Percentiles rank a stretch among this genome's conserved stretches.
Conservation (phyloP, 78 protist species). For the Polysphondylium violaceum region DNA sequence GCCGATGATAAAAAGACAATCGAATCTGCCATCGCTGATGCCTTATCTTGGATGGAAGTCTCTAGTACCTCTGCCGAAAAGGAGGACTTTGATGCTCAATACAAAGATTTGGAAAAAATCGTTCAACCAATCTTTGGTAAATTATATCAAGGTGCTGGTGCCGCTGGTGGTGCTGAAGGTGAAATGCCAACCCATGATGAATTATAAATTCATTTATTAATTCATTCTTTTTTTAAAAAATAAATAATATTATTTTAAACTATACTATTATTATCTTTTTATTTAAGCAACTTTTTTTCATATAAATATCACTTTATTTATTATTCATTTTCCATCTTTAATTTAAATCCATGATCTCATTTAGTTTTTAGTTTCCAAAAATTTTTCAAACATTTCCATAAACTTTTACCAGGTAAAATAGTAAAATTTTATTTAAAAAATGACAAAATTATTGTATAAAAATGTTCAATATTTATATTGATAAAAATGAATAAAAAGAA, state of each 20-base stretch:
- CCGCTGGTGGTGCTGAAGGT: conserved; percentile 84
- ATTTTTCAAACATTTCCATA: too few species aligned
- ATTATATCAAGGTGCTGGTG: conserved; percentile 86
- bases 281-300: neutral
- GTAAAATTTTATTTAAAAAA: too few species aligned
- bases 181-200: conserved; percentile 93
- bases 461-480: too few species aligned
- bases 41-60: conserved; percentile 95
- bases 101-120: conserved; percentile 92
- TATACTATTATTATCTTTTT: too few species aligned
- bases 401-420: too few species aligned
- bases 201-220: conserved; percentile 71
- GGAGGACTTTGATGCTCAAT: conserved; percentile 97
- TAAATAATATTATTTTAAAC: neutral
- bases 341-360: too few species aligned
- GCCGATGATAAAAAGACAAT: conserved; percentile 90
- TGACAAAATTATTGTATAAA: too few species aligned
- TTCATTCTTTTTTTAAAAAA: neutral
- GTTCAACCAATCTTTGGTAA: conserved; percentile 97
- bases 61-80: conserved; percentile 90
- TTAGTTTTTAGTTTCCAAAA: too few species aligned
- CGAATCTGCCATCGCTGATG: conserved; percentile 91
- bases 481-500: too few species aligned
- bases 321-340: neutral
- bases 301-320: neutral